Evolutionary conservation across 169 alveolate species (phyloP), one percentile per base, ranked within the genome.

Genomic region (Cryptosporidium muris): DNA sequence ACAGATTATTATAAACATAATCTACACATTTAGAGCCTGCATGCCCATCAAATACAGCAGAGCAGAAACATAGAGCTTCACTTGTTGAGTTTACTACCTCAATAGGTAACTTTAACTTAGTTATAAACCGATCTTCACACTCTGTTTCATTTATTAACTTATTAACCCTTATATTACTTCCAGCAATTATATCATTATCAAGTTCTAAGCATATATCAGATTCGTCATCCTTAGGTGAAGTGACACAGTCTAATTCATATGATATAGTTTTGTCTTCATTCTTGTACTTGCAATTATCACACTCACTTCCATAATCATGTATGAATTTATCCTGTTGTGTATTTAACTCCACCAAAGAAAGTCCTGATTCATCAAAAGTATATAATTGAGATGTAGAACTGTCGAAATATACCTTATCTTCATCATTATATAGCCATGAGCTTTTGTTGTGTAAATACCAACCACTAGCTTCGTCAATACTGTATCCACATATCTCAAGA

Each of bases 81-180:
- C 42, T 40, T 9, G 9, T 34, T 48, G 42, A 1, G 42, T 11
- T n/a, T 6, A 53, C 42, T 1, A 42, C 42, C 16, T 56, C 37
- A 45, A 25, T 47, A 12, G 51, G 64, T 11, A 74, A 74, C 60
- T 74, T 43, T 51, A 11, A 42, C 34, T 56, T 56, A 2, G 85
- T 74, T 58, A 74, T 74, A 74, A 58, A 47, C 11, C 85, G 54
- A 45, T 74, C 85, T 74, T 74, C 85, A 74, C 85, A 74, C 74
- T 58, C n/a, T 1, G 54, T 62, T 16, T 43, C 25, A 74, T 37
- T 58, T 14, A 48, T 74, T 40, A 25, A 14, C 34, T 66, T 66
- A 58, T 64, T 74, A 11, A 68, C 74, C 40, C 54, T 74, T 38
- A 74, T 68, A 48, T 63, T 62, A n/a, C 74, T 74, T 34, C 85